phyloP scores from a whole-genome alignment of 2,329 filamentous ascomycete species.

The Sporothrix mexicana region DNA sequence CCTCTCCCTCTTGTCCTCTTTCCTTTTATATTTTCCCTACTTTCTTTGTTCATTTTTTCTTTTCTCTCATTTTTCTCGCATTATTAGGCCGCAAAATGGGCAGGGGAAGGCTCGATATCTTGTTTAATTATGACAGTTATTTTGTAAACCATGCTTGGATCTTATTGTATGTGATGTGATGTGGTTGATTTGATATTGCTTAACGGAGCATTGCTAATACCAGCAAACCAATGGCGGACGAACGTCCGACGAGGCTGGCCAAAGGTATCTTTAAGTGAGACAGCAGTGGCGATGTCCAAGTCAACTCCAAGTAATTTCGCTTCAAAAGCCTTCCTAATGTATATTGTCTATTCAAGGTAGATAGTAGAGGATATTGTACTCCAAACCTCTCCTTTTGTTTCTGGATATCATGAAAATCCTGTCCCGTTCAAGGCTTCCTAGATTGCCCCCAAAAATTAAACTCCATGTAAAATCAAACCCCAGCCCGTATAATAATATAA shows the following conservation, averaged over 20 bases:
- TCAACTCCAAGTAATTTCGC: background rate
- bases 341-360: background rate
- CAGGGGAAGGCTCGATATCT: constrained; percentile 35
- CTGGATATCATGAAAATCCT: constrained; percentile 4
- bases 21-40: constrained; percentile 37
- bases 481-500: background rate
- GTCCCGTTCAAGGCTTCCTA: background rate
- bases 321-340: background rate
- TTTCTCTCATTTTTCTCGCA: constrained; percentile 25
- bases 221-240: background rate
- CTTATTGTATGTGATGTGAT: background rate
- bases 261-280: background rate
- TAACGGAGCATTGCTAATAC: background rate
- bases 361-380: background rate
- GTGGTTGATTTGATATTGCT: background rate
- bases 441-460: background rate
- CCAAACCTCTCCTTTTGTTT: background rate
- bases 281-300: background rate
- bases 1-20: constrained; percentile 28
- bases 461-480: background rate
- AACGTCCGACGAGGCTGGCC: background rate
- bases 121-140: constrained; percentile 35
- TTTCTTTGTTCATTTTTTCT: constrained; percentile 31
- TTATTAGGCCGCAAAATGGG: constrained; percentile 32
- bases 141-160: background rate